Conservation (phyloP, 2,329 filamentous ascomycete species). For the Calonectria pteridis region DNA sequence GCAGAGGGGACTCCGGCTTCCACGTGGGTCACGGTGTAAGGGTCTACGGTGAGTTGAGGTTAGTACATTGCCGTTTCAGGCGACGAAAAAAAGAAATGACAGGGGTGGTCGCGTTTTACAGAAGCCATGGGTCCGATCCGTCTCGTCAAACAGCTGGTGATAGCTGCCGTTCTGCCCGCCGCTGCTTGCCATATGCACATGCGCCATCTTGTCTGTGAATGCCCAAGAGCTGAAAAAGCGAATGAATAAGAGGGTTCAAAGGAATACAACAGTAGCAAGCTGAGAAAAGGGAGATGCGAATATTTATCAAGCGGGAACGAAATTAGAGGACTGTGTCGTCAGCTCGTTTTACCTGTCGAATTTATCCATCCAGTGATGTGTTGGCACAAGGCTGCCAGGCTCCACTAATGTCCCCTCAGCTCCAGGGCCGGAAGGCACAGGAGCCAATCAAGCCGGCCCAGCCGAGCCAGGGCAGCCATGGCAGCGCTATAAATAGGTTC, state of each 20-base stretch:
- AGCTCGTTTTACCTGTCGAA: neutral
- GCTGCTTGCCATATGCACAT: neutral
- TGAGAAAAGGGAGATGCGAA: neutral
- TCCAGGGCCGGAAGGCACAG: neutral
- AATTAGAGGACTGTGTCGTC: neutral
- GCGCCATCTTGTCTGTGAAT: neutral
- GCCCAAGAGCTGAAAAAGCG: neutral
- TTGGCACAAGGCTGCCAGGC: neutral
- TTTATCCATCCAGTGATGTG: neutral
- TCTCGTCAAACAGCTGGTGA: neutral
- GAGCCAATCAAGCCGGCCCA: neutral
- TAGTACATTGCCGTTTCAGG: neutral
- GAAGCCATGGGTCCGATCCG: neutral
- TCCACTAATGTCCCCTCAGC: neutral
- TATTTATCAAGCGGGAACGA: neutral
- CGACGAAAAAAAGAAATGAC: neutral
- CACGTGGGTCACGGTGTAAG: neutral
- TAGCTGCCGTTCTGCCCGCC: neutral
- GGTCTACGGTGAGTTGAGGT: neutral
- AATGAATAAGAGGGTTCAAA: neutral
- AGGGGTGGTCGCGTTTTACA: neutral
- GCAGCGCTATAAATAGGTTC: neutral
- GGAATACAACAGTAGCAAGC: neutral
- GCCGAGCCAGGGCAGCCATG: neutral
- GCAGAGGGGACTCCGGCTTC: neutral